Evolutionary conservation across 441 rosid species (phyloP).

Genomic region (Breynia disticha): DNA sequence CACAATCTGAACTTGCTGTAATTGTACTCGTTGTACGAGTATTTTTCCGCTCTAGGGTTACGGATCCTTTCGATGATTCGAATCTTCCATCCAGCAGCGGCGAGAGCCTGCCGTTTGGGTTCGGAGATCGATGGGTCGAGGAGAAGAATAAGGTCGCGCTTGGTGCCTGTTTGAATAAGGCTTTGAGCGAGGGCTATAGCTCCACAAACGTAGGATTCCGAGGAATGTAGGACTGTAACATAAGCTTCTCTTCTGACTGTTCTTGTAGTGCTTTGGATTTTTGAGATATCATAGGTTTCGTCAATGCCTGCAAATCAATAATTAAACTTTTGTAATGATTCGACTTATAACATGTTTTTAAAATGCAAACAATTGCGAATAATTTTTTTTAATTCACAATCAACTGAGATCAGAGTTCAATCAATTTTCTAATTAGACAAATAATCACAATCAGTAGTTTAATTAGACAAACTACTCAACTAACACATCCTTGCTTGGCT

Average conservation of each 20-base stretch:
- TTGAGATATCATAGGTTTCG: constrained; percentile 52
- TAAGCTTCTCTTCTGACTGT: constrained; percentile 58
- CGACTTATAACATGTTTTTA: too few species aligned
- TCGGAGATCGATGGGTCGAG: constrained; percentile 61
- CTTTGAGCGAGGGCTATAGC: constrained; percentile 82
- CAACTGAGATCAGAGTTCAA: too few species aligned
- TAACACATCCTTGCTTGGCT: constrained; percentile 5
- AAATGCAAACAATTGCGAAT: too few species aligned
- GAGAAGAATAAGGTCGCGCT: constrained; percentile 78
- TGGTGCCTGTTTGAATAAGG: constrained; percentile 66
- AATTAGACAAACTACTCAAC: background rate
- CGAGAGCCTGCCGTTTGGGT: constrained; percentile 48
- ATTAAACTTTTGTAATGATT: background rate
- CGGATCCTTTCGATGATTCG: constrained; percentile 58
- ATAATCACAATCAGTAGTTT: too few species aligned
- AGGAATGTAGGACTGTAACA: constrained; percentile 83
- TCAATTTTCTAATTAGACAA: too few species aligned
- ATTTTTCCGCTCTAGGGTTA: constrained; percentile 58
- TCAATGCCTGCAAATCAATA: constrained; percentile 36
- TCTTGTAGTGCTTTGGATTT: constrained; percentile 34
- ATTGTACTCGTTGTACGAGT: constrained; percentile 74
- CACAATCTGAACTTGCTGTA: constrained; percentile 85
- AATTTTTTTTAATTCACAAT: too few species aligned
- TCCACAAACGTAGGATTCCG: constrained; percentile 79
- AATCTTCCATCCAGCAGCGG: constrained; percentile 71